Base-by-base conservation (phyloP, 1,284 basidiomycete species). In the Tilletia horrida region DNA sequence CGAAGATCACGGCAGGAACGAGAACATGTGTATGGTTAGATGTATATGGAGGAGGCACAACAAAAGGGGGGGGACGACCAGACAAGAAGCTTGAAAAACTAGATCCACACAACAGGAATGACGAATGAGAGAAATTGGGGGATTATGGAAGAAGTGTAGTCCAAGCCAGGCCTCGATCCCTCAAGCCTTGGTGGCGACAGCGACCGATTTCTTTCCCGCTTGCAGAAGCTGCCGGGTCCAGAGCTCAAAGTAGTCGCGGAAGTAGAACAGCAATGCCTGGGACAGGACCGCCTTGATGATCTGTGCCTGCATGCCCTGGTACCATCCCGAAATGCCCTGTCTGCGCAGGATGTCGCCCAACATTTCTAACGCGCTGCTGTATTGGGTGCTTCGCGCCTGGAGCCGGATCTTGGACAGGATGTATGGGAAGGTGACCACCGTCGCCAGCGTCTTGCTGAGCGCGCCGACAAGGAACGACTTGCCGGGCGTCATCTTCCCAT, bases 371-470 rank as follows among this genome's bases (percentile, higher is more conserved):
- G 93, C 92, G 23, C 91, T 89, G 31, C 85, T 85, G 77, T 90
- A 88, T 21, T 79, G 78, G 21, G 76, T 76, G 68, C 75, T 76
- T 69, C 84, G 83, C 25, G 95, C 92, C 84, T 98, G 96, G 35
- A 99, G 90, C 57, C 95, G 88, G 48, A 97, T 92, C 86, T 99
- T 99, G 67, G 95, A 93, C 91, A 95, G 91, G 74, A 93, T 93
- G 73, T 82, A 81, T 7, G 81, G 76, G 69, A 82, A 80, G 16
- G 64, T 73, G 65, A 83, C 76, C 6, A 81, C 71, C 1, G 96
- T 99, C 1, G 96, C 96, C 68, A 98, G 86, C 6, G 92, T 93
- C 86, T 99, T 99, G 83, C 92, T 94, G 50, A 91, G 81, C 21
- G 95, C 92, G n/a, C 96, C 96, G 27, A 97, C 84, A 55, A 89